These are phyloP conservation scores for Malus domestica DNA, from an alignment of 306 rosid genomes.

Conservation along the genomic window DNA sequence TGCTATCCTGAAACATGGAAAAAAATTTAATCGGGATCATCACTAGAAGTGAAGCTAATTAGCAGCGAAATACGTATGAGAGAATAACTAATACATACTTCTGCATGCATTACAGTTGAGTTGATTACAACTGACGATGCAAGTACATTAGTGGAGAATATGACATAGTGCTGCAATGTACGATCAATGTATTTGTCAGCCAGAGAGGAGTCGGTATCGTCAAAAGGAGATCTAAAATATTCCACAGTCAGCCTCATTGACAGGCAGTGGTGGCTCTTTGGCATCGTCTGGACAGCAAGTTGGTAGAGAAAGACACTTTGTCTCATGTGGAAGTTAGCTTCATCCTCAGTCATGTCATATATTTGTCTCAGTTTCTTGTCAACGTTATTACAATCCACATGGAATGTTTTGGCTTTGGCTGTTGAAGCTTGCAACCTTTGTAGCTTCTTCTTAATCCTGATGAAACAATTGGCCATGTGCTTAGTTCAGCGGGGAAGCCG, in stretches of 20 bases:
- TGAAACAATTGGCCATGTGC: constrained; percentile 21
- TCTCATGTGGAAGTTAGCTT: constrained; percentile 89
- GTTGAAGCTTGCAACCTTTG: constrained; percentile 54
- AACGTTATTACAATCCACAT: constrained; percentile 80
- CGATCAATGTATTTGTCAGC: constrained; percentile 61
- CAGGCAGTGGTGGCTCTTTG: constrained; percentile 89
- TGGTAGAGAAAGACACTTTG: constrained; percentile 96
- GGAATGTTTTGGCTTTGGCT: constrained; percentile 60
- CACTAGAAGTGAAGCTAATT: neutral
- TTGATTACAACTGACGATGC: constrained; percentile 87
- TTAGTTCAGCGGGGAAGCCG: constrained; percentile 5
- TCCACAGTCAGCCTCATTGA: constrained; percentile 89
- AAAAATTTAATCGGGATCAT: constrained; percentile 17
- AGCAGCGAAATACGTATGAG: constrained; percentile 4
- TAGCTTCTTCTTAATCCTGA: constrained; percentile 62
- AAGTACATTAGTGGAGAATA: constrained; percentile 81
- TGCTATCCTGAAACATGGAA: constrained; percentile 58
- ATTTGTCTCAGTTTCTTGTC: constrained; percentile 95
- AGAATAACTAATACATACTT: constrained; percentile 43
- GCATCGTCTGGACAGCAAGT: constrained; percentile 94
- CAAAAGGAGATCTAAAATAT: constrained; percentile 55
- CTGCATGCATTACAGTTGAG: constrained; percentile 69
- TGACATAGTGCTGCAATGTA: constrained; percentile 61
- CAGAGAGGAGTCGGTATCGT: constrained; percentile 33
- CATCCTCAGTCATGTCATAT: constrained; percentile 91